Percentiles rank a stretch among this genome's conserved stretches.
Evolutionary conservation across 129 eudicot genomes (phyloP).

Genomic region (Flaveria robusta): DNA sequence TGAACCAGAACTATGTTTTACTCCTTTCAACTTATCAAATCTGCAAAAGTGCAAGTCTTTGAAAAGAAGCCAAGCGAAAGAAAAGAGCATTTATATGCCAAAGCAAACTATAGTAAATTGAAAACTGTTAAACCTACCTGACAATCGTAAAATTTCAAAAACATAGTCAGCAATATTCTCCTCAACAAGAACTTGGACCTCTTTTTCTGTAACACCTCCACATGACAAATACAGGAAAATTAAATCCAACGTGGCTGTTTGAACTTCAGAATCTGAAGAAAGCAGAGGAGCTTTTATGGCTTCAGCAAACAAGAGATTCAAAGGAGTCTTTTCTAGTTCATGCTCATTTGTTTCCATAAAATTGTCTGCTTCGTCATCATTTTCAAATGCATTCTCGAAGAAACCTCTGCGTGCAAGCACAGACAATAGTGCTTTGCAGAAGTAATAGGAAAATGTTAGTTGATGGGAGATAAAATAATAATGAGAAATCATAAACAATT

Average conservation of each 20-base stretch:
- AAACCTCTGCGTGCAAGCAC: slow-evolving; percentile 79
- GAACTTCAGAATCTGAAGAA: slow-evolving; percentile 86
- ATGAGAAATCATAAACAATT: slow-evolving; percentile 7
- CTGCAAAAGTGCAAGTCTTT: not conserved
- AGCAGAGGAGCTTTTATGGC: slow-evolving; percentile 88
- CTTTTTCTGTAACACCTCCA: slow-evolving; percentile 55
- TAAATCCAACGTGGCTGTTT: slow-evolving; percentile 70
- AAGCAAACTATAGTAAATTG: slow-evolving; percentile 17
- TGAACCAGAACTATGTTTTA: slow-evolving; percentile 19
- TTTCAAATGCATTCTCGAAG: slow-evolving; percentile 56
- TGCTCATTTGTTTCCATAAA: slow-evolving; percentile 58
- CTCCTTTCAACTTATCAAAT: slow-evolving; percentile 3
- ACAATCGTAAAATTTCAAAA: slow-evolving; percentile 85
- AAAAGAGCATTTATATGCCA: slow-evolving; percentile 1
- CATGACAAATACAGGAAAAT: slow-evolving; percentile 59
- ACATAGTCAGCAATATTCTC: slow-evolving; percentile 94
- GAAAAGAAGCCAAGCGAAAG: not conserved
- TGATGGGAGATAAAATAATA: slow-evolving; percentile 10
- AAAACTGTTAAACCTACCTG: slow-evolving; percentile 52
- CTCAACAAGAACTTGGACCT: slow-evolving; percentile 66
- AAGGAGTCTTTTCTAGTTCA: slow-evolving; percentile 47
- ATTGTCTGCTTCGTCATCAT: slow-evolving; percentile 67
- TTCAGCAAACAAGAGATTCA: slow-evolving; percentile 85
- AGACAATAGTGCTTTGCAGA: slow-evolving; percentile 67
- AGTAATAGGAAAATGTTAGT: slow-evolving; percentile 17